Base-by-base conservation (phyloP, 2,329 filamentous ascomycete genomes). In the Penicillium sp. region DNA sequence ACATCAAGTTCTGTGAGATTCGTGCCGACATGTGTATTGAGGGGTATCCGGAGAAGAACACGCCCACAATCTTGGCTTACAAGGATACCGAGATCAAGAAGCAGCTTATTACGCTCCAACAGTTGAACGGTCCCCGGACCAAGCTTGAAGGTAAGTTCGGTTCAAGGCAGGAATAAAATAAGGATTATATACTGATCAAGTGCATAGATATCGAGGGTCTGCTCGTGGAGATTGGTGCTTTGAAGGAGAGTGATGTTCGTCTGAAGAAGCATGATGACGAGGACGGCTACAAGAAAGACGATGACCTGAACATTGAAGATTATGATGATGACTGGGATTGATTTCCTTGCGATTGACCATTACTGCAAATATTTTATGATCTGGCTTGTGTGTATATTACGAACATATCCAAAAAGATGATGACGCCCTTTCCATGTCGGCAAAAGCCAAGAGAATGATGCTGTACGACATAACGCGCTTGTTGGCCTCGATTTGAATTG, bases 1-100 rank as follows among this genome's bases (percentile, higher is more conserved):
- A 99, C 64, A 81, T 99, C 74, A 99, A 99, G 78, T 99, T 99
- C 77, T 97, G 93, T 74, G 91, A 97, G 78, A 97, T 99, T 66
- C 85, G 88, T 66, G 94, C 88, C 7, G 88, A 91, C 71, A 86
- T 97, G 78, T 96, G 94, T 57, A 97, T 99, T 67, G 94, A 97
- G 74, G 91, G 91, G 41, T 99, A 99, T 75, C 94, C 94, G 2
- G 94, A 97, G 69, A 84, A 85, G 57, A 99, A 99, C 74, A 96
- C 92, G 57, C 94, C 94, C 2, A 99, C 94, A 0, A 91, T 99
- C 37, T 73, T 99, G 62, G 85, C 96, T 0, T 99, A 99, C 77
- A 89, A 88, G 72, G 91, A 96, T 68, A 92, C 91, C 19, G 91
- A 99, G 72, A 96, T 99, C 64, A 87, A 87, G 72, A 91, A 87